Evolutionary conservation across 2,329 filamentous ascomycete genomes (phyloP), one percentile per base, ranked within the genome.

Genomic region (Onygenales sp.): DNA sequence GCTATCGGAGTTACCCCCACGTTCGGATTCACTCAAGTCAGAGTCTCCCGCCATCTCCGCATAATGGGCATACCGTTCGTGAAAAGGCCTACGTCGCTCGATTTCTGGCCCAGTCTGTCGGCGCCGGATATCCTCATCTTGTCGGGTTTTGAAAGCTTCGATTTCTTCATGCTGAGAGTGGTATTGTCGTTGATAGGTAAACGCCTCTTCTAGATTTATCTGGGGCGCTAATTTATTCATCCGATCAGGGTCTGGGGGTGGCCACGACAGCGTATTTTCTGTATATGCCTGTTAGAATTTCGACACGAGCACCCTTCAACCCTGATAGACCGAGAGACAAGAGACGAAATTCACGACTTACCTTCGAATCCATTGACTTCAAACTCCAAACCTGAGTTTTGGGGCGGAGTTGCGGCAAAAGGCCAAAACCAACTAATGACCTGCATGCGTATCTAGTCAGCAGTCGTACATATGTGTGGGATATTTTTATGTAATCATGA

Each of bases 341-440:
- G 21, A 3, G 21, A 27, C 21, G 21, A 27, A 27, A 27, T 27
- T 27, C 32, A 14, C 10, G 42, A 52, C 58, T 38, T 63, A 72
- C 78, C 76, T 67, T 85, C 81, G 57, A 85, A 83, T 1, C 73
- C 82, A 61, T 85, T 85, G 2, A 75, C 77, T 58, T 79, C 73
- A 58, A 80, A 85, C 0, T 67, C 62, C 46, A 75, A 58, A 1
- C 80, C 81, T 35, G 69, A 74, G 2, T 65, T 62, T 2, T 74
- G 62, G 7, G 68, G 63, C 2, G 78, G 78, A 27, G 78, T 79
- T 4, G 67, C 59, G 1, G 80, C 72, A 52, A 85, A 72, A 2
- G 82, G 82, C 75, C 79, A 84, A 48, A 84, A 72, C 82, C 82
- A 85, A 17, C 71, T 67, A 0, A 85, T 55, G 1, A 79, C 49